phyloP scores from a whole-genome alignment of 768 basidiomycete species.

The Epithele typhae region DNA sequence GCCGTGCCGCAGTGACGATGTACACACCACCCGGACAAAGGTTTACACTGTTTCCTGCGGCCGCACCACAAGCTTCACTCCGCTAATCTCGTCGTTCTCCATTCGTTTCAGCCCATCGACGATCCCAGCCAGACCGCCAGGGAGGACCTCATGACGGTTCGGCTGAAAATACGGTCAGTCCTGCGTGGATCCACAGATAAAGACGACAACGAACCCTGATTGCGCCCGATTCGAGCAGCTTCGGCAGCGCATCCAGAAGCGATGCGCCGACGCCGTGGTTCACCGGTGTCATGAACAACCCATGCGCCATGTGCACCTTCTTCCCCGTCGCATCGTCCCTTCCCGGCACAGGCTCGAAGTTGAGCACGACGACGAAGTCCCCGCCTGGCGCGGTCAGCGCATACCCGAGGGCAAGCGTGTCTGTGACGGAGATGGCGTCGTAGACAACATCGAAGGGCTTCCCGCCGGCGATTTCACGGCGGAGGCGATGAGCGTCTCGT shows the following conservation, averaged over 20 bases:
- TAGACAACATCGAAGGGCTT: conserved; percentile 17
- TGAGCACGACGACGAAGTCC: conserved; percentile 7
- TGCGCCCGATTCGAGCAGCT: conserved; percentile 11
- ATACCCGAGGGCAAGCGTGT: conserved; percentile 15
- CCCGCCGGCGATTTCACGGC: conserved; percentile 4
- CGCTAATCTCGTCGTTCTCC: conserved; percentile 20
- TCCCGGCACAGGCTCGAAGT: background rate
- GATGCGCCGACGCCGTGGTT: background rate
- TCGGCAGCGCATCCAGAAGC: conserved; percentile 10
- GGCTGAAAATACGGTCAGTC: conserved; percentile 24
- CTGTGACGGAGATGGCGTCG: conserved; percentile 15
- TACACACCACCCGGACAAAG: too few species aligned
- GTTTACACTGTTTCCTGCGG: conserved; percentile 22
- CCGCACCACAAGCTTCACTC: conserved; percentile 20
- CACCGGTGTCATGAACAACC: conserved; percentile 1
- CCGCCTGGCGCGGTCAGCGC: conserved; percentile 17
- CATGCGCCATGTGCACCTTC: conserved; percentile 1
- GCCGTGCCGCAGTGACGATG: too few species aligned
- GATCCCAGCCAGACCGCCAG: conserved; percentile 21
- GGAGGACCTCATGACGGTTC: conserved; percentile 23
- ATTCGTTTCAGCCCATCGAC: conserved; percentile 17
- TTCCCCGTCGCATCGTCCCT: conserved; percentile 1
- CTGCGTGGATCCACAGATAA: conserved; percentile 4
- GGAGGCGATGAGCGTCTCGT: background rate
- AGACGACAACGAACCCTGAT: conserved; percentile 15